Base-by-base conservation (phyloP, 148 eudicot genomes). In the Agrostemma githago region DNA sequence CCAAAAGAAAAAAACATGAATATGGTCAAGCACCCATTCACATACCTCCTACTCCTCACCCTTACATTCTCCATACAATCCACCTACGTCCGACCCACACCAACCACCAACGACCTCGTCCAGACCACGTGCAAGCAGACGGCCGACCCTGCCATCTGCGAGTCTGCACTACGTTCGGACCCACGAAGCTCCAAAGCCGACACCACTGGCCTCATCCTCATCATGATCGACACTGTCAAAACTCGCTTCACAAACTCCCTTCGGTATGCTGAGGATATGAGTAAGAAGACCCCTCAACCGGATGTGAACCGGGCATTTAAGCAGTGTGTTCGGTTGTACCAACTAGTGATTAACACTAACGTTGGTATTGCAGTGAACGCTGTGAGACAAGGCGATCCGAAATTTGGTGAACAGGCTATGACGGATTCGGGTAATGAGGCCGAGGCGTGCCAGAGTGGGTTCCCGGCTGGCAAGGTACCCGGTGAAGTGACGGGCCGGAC, bases 331-430 rank as follows among this genome's bases (percentile, higher is more conserved):
- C n/a, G 40, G 26, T 11, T 74, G 2, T 76, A 72, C 39, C 17
- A 46, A 42, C 71, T 79, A 0, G 87, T 84, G 71, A 3, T 84
- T 8, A 74, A 73, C 15, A 51, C 46, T 10, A 76, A 73, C 14
- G 76, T 84, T 5, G 65, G 34, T 6, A 46, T 62, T 2, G 87
- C 87, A 6, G 75, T 66, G 1, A 69, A 72, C 9, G 84, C 87
- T 0, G 87, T 84, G 11, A 71, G 68, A 20, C 54, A 68, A 21
- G 87, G 87, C 39, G 69, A 78, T 46, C 87, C 87, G 5, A 84
- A 84, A 38, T 84, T 84, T n/a, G 87, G 84, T 3, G 87, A 81
- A 8, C 60, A 79, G 56, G 87, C 87, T 8, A 84, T 84, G 87
- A n/a, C 67, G 43, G 84, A 81, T 74, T 71, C 87, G 16, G 84